Conservation (phyloP, 2,329 filamentous ascomycete genomes). For the Drechslerella dactyloides region DNA sequence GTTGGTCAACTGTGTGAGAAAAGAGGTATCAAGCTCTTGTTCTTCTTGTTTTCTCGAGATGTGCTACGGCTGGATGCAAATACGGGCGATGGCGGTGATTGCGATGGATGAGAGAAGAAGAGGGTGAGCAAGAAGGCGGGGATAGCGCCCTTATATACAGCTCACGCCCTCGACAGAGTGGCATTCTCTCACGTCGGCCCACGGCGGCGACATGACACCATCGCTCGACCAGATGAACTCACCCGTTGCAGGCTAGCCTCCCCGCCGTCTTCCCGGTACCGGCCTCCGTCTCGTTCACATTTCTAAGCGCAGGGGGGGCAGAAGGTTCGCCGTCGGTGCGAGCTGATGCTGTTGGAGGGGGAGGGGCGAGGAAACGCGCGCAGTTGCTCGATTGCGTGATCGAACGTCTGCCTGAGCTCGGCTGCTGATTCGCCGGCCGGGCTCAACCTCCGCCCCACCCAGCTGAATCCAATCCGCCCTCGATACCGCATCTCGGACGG, state of each 20-base stretch:
- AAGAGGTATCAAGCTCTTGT: background rate
- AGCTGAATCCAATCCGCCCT: background rate
- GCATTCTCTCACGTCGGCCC: too few relatives aligned
- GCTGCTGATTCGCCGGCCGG: background rate
- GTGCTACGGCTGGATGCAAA: background rate
- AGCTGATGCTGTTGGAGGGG: background rate
- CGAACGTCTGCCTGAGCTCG: background rate
- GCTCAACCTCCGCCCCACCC: background rate
- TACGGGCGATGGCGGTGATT: constrained; percentile 45
- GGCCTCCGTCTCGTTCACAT: background rate
- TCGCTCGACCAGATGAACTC: background rate
- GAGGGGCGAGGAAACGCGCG: background rate
- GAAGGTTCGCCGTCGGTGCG: background rate
- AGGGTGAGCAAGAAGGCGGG: constrained; percentile 28
- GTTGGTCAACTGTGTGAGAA: constrained; percentile 1
- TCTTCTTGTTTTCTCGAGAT: background rate
- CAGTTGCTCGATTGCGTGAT: background rate
- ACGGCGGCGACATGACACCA: background rate
- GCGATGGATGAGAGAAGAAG: constrained; percentile 32
- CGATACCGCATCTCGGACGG: too few relatives aligned
- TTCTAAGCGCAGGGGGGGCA: background rate
- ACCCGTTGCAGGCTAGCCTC: background rate
- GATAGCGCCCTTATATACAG: background rate
- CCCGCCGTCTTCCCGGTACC: background rate
- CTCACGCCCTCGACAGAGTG: too few relatives aligned